Conservation (phyloP, 2,329 filamentous ascomycete species). For the Arthrobotrys musiformis region DNA sequence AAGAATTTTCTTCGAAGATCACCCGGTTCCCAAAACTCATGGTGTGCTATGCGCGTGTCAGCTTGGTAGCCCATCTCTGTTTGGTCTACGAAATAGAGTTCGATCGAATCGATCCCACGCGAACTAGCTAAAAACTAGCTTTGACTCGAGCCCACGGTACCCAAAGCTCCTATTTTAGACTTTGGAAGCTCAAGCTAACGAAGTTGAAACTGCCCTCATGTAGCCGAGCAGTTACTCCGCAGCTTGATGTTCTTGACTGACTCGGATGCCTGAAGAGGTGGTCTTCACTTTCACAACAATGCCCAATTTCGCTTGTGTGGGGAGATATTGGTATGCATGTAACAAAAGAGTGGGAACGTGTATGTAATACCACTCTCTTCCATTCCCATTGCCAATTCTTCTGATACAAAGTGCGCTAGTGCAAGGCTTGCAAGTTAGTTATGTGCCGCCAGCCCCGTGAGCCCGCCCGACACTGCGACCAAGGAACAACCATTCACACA, state of each 20-base stretch:
- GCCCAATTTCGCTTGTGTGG: neutral
- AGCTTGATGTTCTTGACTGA: neutral
- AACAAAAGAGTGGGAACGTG: neutral
- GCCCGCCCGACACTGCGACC: neutral
- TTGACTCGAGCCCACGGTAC: neutral
- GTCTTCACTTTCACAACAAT: neutral
- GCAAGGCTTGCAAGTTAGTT: neutral
- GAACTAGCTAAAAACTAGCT: no score
- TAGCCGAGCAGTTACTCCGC: neutral
- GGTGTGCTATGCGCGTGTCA: neutral
- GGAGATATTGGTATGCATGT: neutral
- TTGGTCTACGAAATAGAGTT: neutral
- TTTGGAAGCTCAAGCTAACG: neutral
- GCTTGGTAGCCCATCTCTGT: neutral
- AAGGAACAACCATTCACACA: constrained; percentile 43
- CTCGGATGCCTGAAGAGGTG: neutral
- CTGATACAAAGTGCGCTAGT: no score
- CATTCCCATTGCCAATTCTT: neutral
- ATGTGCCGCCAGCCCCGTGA: neutral
- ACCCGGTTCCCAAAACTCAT: neutral
- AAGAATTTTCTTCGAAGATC: no score
- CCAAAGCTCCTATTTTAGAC: neutral
- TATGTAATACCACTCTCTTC: neutral
- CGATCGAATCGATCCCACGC: neutral
- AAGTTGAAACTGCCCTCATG: neutral